Evolutionary conservation across 2,329 filamentous ascomycete genomes (phyloP).

Genomic region (Fusarium fujikuroi): DNA sequence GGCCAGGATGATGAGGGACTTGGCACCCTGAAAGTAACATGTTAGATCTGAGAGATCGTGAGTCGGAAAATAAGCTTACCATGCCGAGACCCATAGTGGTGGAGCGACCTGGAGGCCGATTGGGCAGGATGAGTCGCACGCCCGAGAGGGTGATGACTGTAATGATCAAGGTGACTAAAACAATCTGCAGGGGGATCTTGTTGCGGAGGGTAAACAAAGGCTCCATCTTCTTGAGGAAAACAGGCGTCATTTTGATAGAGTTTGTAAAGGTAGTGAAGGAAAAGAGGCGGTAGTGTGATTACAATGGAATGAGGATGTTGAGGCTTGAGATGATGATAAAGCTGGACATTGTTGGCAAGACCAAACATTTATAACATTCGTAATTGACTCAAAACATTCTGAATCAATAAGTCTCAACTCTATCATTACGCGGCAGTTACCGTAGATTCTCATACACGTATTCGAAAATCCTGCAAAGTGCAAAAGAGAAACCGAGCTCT

Average conservation of each 20-base stretch:
- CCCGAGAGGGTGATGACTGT: slow-evolving; percentile 21
- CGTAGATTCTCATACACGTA: background rate
- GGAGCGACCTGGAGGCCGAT: slow-evolving; percentile 23
- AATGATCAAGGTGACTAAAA: slow-evolving; percentile 1
- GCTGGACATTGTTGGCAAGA: background rate
- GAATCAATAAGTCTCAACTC: background rate
- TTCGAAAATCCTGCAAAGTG: background rate
- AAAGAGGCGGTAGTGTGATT: background rate
- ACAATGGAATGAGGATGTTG: background rate
- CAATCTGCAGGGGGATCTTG: background rate
- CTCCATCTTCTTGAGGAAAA: background rate
- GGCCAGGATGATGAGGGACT: background rate
- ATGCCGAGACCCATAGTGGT: slow-evolving; percentile 35
- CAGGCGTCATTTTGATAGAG: background rate
- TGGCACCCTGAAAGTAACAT: background rate
- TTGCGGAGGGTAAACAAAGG: slow-evolving; percentile 1
- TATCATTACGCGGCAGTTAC: background rate
- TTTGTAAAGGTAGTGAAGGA: no score
- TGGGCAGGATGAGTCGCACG: slow-evolving; percentile 24
- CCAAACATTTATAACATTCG: background rate
- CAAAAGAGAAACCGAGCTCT: slow-evolving; percentile 5
- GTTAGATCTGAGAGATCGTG: background rate
- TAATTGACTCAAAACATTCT: background rate
- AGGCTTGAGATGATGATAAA: background rate
- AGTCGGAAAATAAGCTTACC: slow-evolving; percentile 11